Evolutionary conservation across 78 protist species (phyloP).

Genomic region (Tieghemostelium lacteum): DNA sequence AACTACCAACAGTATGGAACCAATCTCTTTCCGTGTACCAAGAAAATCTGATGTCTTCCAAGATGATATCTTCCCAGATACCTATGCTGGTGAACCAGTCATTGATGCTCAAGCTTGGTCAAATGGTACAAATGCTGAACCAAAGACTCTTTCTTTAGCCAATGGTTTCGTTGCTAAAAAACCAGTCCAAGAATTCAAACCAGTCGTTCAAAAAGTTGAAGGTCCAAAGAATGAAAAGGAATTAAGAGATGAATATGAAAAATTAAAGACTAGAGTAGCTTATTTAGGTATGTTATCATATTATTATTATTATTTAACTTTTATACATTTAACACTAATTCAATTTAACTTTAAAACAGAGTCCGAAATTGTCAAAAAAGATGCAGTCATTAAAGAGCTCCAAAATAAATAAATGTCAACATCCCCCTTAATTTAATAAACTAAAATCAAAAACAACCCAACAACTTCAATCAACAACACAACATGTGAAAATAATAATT

Average conservation of each 20-base stretch:
- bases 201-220: conserved; percentile 52
- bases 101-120: conserved; percentile 92
- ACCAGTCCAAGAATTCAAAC: conserved; percentile 41
- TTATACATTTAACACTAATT: too few relatives aligned
- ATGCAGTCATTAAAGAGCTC: conserved; percentile 79
- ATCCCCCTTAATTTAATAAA: neutral
- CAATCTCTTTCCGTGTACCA: conserved; percentile 93
- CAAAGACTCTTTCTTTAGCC: conserved; percentile 80
- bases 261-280: conserved; percentile 76
- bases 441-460: neutral
- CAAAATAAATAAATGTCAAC: neutral
- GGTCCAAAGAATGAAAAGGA: conserved; percentile 82
- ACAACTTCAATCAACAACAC: too few relatives aligned
- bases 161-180: conserved; percentile 86
- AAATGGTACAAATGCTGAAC: conserved; percentile 87
- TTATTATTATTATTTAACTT: too few relatives aligned
- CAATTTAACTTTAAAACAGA: too few relatives aligned
- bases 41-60: conserved; percentile 95
- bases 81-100: conserved; percentile 88
- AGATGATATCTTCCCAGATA: conserved; percentile 95
- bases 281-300: too few relatives aligned
- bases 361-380: conserved; percentile 81
- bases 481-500: too few relatives aligned
- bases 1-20: conserved; percentile 85
- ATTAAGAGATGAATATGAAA: conserved; percentile 70